Evolutionary conservation across 23 red algal genomes (phyloP), one percentile per base, ranked within the genome.

Genomic region (Gracilariopsis chorda): DNA sequence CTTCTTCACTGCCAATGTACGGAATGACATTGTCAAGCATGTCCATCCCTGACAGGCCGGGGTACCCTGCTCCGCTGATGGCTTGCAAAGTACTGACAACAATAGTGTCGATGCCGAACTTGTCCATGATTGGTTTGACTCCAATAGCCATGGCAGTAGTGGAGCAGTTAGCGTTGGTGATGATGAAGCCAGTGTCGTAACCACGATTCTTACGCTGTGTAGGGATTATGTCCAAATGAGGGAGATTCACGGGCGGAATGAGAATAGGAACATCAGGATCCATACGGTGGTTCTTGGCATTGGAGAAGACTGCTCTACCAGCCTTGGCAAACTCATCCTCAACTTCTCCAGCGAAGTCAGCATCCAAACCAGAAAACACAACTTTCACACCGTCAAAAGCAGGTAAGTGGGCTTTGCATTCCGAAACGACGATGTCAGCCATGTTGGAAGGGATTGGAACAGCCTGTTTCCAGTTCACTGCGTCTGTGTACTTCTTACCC

Each of bases 11-110:
- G 49, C 96, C 96, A 61, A 98, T 98, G 63, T 71, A 80, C 28
- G 96, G 96, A 41, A 98, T 82, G 16, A 98, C 96, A 87, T 98
- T 98, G 60, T 98, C 96, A 19, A 98, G 39, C n/a, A 98, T 95
- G 73, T 98, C 96, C 92, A 98, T 95, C 12, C 87, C 76, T 1
- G 92, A 88, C 48, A 98, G 72, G 42, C 96, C 96, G 20, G 96
- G 96, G 58, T 98, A 98, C 19, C 96, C 96, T 30, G 96, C 79
- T 21, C 96, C 96, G 37, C 85, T 92, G 71, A 98, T 98, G 72
- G 96, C 96, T 82, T 98, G 96, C 96, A 98, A 95, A 49, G 96
- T 98, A 28, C 87, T 48, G 19, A 98, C 96, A 20, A 93, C 37
- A 29, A 98, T 34, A 0, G 84, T 91, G 44, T 98, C 93, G 39